Evolutionary conservation across 1,139 yeast genomes (phyloP), one percentile per base, ranked within the genome.

Genomic region (Yamadazyma triangularis): DNA sequence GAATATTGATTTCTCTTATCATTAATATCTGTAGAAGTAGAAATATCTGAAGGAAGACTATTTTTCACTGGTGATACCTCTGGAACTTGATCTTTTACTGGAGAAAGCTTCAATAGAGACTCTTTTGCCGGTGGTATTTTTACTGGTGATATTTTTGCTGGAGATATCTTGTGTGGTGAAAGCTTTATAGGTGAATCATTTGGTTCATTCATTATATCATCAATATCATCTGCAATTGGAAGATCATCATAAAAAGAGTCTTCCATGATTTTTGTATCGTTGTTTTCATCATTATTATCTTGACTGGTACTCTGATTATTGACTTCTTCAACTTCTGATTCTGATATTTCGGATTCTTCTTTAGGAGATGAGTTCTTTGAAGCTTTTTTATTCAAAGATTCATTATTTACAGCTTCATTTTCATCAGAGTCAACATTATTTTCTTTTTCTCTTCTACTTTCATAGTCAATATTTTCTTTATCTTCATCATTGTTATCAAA

Each of bases 11-110:
- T 10, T 37, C 24, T 20, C 39, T 44, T 6, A 45, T 27, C 26
- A 25, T 25, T 7, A 25, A 9, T n/a, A 23, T 46, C 50, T 1
- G 56, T 49, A 2, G 54, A 48, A 2, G 39, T 50, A 9, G 56
- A 52, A 8, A 50, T 36, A 33, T 49, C 48, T 2, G 51, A 42
- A 5, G 53, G 53, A 15, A 50, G 33, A 7, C 30, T 29, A 14
- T 36, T 38, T 15, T 39, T 44, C 10, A 47, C 38, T 2, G 51
- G 52, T 19, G 44, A 41, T 18, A 7, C 10, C 10, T 10, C 21
- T 21, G 53, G 53, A 15, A 50, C 33, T 6, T 30, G 29, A 14
- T 36, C 38, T 15, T 39, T 44, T 10, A 47, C 38, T 2, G 51
- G 52, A 16, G 44, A 41, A n/a, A n/a, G n/a, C n/a, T n/a, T n/a